phyloP scores from a whole-genome alignment of 1,139 yeast genomes.

The Candida buenavistaensis region DNA sequence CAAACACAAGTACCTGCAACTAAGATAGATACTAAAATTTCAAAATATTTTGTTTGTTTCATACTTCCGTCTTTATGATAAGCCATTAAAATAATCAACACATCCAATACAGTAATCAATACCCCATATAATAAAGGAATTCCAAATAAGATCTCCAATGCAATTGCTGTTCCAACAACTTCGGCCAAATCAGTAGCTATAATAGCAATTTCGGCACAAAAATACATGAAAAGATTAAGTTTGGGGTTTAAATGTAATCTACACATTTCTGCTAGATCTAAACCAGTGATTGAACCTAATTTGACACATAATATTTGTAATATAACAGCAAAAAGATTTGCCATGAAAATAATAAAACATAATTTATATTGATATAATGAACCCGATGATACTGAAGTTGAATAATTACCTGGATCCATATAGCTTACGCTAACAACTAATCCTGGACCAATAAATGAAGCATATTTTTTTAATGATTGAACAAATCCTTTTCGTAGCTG shows the following conservation, averaged over 20 bases:
- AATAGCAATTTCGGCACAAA: conserved; percentile 71
- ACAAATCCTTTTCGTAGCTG: conserved; percentile 2
- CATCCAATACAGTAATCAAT: conserved; percentile 69
- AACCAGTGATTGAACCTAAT: conserved; percentile 75
- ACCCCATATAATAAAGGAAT: conserved; percentile 70
- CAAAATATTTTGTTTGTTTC: conserved; percentile 66
- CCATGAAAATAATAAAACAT: conserved; percentile 60
- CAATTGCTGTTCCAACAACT: conserved; percentile 79
- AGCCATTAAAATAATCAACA: conserved; percentile 63
- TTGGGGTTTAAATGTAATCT: conserved; percentile 59
- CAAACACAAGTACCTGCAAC: conserved; percentile 68
- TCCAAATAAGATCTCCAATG: conserved; percentile 66
- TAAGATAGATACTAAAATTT: conserved; percentile 59
- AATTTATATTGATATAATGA: conserved; percentile 68
- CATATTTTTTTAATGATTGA: conserved; percentile 42
- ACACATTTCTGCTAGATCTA: conserved; percentile 77
- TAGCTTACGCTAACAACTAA: conserved; percentile 75
- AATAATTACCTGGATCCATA: conserved; percentile 82
- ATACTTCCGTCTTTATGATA: conserved; percentile 71
- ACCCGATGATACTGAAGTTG: conserved; percentile 79
- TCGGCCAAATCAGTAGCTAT: conserved; percentile 83
- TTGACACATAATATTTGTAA: conserved; percentile 72
- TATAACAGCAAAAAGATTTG: conserved; percentile 71
- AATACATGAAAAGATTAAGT: conserved; percentile 57
- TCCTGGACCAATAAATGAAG: conserved; percentile 76